These are phyloP conservation scores for Stephanodiscus triporus DNA, from an alignment of 108 stramenopile genomes.

Conservation along the genomic window DNA sequence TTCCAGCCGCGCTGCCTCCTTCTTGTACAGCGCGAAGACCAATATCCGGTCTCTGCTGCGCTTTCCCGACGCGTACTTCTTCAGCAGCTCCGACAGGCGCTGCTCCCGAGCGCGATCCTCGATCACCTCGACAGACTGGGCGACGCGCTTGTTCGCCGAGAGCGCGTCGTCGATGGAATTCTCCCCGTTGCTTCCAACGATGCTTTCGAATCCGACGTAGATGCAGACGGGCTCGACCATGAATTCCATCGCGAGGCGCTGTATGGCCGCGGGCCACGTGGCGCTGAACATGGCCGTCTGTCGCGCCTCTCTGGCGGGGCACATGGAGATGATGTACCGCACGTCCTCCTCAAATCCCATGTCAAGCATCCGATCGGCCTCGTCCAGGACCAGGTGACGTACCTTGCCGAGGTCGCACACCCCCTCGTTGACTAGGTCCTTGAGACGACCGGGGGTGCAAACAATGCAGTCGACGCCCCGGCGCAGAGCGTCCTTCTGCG, in stretches of 20 bases:
- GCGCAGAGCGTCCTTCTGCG: conserved; percentile 77
- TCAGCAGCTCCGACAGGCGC: conserved; percentile 77
- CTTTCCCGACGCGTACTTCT: conserved; percentile 64
- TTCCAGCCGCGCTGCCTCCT: conserved; percentile 94
- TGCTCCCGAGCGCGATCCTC: conserved; percentile 89
- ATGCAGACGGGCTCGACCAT: conserved; percentile 84
- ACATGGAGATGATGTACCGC: conserved; percentile 62
- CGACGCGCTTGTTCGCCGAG: conserved; percentile 71
- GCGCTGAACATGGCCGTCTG: conserved; percentile 97
- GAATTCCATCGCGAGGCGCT: conserved; percentile 89
- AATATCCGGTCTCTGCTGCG: conserved; percentile 28
- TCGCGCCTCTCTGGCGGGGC: conserved; percentile 61
- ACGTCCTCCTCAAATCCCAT: conserved; percentile 92
- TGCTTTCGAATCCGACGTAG: conserved; percentile 60
- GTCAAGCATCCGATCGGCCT: conserved; percentile 98
- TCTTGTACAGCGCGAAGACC: conserved; percentile 97
- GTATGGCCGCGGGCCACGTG: conserved; percentile 94
- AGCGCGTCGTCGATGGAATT: conserved; percentile 12
- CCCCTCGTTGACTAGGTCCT: conserved; percentile 92
- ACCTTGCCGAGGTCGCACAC: conserved; percentile 68
- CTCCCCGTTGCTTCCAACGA: background rate
- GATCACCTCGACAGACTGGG: conserved; percentile 93
- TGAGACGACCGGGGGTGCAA: conserved; percentile 96
- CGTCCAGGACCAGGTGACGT: conserved; percentile 87
- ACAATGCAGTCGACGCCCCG: conserved; percentile 90